Conservation (phyloP, 2,329 filamentous ascomycete species). For the Pleoardoris graminearum region DNA sequence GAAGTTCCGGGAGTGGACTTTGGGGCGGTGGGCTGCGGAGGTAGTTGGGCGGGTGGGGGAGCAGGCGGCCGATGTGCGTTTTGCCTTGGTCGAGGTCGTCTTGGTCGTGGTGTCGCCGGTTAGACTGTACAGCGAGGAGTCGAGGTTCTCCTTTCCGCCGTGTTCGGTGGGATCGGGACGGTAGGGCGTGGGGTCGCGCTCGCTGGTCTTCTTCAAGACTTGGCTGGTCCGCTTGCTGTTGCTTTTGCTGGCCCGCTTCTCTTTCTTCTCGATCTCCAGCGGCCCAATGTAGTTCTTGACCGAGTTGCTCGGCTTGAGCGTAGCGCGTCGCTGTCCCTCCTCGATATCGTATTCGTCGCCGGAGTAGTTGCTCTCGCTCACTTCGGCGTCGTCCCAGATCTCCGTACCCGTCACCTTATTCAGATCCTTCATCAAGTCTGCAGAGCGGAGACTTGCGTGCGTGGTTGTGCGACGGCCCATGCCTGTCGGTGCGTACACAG, state of each 20-base stretch:
- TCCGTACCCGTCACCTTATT: constrained; percentile 30
- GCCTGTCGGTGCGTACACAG: constrained; percentile 11
- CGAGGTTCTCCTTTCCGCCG: constrained; percentile 36
- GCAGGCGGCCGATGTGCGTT: constrained; percentile 17
- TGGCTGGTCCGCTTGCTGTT: constrained; percentile 16
- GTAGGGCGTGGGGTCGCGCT: constrained; percentile 34
- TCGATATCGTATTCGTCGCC: constrained; percentile 34
- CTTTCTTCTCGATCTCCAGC: constrained; percentile 23
- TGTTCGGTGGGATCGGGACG: constrained; percentile 26
- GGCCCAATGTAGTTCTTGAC: constrained; percentile 26
- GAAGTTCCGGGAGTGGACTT: constrained; percentile 14
- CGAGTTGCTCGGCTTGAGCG: constrained; percentile 27
- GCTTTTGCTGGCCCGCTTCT: constrained; percentile 18
- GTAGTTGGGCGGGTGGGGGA: constrained; percentile 26
- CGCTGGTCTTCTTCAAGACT: constrained; percentile 28
- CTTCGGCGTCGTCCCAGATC: constrained; percentile 35
- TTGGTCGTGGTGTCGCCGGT: neutral
- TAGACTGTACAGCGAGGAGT: constrained; percentile 29
- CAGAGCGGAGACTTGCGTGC: constrained; percentile 24
- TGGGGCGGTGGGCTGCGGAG: constrained; percentile 9
- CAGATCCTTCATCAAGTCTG: constrained; percentile 27
- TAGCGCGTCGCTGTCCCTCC: constrained; percentile 26
- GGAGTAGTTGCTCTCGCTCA: constrained; percentile 38
- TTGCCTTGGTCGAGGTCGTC: constrained; percentile 4
- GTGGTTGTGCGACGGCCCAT: constrained; percentile 21